Percentiles rank a stretch among this genome's conserved stretches.
Evolutionary conservation across 495 filamentous ascomycete genomes (phyloP).

Genomic region (Penicillium lividum): DNA sequence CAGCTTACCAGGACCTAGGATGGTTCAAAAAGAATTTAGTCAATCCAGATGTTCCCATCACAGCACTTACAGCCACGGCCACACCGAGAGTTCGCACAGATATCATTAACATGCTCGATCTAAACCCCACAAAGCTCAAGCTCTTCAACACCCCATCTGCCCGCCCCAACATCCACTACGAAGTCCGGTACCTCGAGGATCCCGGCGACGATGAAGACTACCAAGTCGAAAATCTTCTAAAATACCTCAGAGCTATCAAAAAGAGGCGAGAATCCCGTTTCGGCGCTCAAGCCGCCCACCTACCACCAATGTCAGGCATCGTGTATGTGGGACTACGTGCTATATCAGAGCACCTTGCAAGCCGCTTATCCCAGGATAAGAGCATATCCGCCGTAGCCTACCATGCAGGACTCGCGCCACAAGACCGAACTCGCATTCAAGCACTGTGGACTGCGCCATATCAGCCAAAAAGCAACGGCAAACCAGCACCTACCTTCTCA

Average conservation of each 20-base stretch:
- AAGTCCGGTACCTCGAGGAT: conserved; percentile 80
- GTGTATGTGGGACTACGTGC: conserved; percentile 83
- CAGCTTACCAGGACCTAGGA: conserved; percentile 81
- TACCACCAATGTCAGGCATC: conserved; percentile 73
- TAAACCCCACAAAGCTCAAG: conserved; percentile 62
- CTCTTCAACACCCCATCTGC: conserved; percentile 78
- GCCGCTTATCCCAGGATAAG: conserved; percentile 29
- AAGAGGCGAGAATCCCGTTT: conserved; percentile 55
- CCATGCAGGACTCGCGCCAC: conserved; percentile 48
- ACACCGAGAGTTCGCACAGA: conserved; percentile 76
- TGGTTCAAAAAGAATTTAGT: conserved; percentile 77
- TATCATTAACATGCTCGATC: conserved; percentile 70
- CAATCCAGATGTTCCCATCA: conserved; percentile 85
- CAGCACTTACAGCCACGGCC: conserved; percentile 88
- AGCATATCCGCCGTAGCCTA: conserved; percentile 51
- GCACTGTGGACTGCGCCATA: conserved; percentile 67
- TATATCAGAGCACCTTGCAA: conserved; percentile 73
- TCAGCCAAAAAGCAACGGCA: conserved; percentile 11
- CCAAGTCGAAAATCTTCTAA: conserved; percentile 67
- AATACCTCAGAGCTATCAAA: conserved; percentile 73
- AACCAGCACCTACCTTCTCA: conserved; percentile 60
- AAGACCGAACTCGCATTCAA: conserved; percentile 48
- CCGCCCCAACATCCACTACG: conserved; percentile 86
- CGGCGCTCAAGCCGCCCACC: conserved; percentile 46
- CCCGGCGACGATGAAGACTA: conserved; percentile 29